Evolutionary conservation across 495 filamentous ascomycete genomes (phyloP), one percentile per base, ranked within the genome.

Genomic region (Aspergillus carlsbadensis): DNA sequence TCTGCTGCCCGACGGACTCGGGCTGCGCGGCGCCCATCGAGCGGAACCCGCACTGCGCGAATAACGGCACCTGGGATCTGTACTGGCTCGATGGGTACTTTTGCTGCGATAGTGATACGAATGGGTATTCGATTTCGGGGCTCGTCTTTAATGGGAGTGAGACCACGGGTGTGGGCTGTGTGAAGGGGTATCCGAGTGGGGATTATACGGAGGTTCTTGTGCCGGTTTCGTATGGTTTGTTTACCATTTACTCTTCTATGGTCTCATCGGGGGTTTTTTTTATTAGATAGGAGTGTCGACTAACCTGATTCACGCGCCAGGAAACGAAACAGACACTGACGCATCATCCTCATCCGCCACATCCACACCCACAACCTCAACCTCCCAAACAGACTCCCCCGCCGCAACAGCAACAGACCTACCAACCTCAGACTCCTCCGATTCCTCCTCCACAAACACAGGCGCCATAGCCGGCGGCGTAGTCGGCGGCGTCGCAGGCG

Each of bases 391-490:
- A 17, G 36, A 14, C 4, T 14, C 36, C 4, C 13, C 36, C 11
- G 36, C 36, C 11, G 11, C 48, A 14, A 29, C 35, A 3, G 13
- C 35, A 29, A 45, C 48, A 1, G n/a, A 40, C 13, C 2, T 13
- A n/a, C 3, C 17, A 5, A 0, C 18, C 10, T 14, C 21, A 18
- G n/a, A 10, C 8, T 37, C 47, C 0, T 33, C 20, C 2, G 20
- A n/a, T 2, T 34, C 31, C 15, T 51, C 47, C 13, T 15, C 17
- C 1, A 52, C 48, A 14, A 52, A 52, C n/a, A 20, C 22, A 0
- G 49, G 49, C 6, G 49, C 49, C 6, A 52, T 52, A 18, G 49
- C 49, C 3, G 49, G 49, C 7, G 49, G 49, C 3, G 49, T 52
- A 1, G 49, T 52, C 37, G 49, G 49, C 3, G 49, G 49, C 10